Evolutionary conservation across 2,329 filamentous ascomycete genomes (phyloP), one percentile per base, ranked within the genome.

Genomic region (Cercospora sp.): DNA sequence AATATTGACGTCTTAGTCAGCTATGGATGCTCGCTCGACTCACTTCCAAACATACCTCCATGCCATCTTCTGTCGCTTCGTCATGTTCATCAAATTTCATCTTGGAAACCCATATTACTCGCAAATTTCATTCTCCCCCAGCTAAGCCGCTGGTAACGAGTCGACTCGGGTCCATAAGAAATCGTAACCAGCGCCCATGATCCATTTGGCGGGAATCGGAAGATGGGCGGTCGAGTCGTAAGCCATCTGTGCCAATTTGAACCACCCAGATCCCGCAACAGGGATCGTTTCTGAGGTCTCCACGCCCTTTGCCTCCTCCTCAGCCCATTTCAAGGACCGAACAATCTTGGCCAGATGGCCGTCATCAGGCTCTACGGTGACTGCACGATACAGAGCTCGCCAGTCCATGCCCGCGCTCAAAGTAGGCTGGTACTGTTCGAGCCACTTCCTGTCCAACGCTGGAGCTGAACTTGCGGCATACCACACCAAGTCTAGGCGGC

Each of bases 361-460:
- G 23, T 57, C 53, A 31, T 57, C 53, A 31, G 18, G 53, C 53
- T 57, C 53, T 18, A 26, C 53, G 26, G 28, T 31, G 23, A 57
- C 53, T 6, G 53, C 53, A 4, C 53, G 53, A 30, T 57, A 57
- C 53, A 57, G 53, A 18, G 23, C 16, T 13, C 28, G 23, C 53
- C 53, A 57, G 16, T 57, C 53, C 53, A 57, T 57, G 2, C 53
- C 23, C 13, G 53, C 53, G 53, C 53, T 57, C 53, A 57, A 57
- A 2, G 53, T 57, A 3, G 53, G 53, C 23, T 57, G 53, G n/a
- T 57, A 57, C 53, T 57, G 23, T 57, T 57, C 28, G 13, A 57
- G 23, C 53, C 53, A 57, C n/a, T 31, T 57, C 20, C 53, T 91
- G 96, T 26, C 92, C 88, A n/a, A 91, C 87, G 3, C 92, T 91